Evolutionary conservation across 1,284 basidiomycete species (phyloP).

Genomic region (Apiotrichum akiyoshidainum): DNA sequence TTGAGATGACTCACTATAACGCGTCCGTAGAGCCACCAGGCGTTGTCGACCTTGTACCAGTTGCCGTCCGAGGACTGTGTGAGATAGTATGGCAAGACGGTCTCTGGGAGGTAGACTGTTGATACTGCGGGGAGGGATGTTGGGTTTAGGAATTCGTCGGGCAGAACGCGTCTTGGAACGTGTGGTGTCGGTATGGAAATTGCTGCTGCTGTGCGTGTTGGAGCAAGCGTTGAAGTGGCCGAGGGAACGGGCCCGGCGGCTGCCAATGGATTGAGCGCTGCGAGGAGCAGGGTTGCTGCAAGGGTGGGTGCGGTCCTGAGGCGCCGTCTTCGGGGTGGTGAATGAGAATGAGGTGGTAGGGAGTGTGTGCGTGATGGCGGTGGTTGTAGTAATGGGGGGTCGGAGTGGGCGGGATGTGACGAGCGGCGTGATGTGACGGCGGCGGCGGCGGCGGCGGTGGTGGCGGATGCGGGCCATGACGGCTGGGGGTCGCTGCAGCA

Average conservation of each 20-base stretch:
- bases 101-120: conserved; percentile 17
- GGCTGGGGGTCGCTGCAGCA: background rate
- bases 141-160: background rate
- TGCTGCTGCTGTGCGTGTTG: no score
- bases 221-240: background rate
- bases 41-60: conserved; percentile 30
- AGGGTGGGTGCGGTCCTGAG: background rate
- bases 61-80: conserved; percentile 29
- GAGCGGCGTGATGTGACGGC: background rate
- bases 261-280: conserved; percentile 4
- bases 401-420: background rate
- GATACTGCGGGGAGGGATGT: background rate
- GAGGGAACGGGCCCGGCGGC: conserved; percentile 4
- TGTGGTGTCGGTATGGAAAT: background rate
- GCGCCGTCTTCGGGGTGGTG: background rate
- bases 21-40: conserved; percentile 40
- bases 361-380: conserved; percentile 58
- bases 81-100: conserved; percentile 34
- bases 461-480: background rate
- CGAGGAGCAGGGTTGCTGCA: background rate
- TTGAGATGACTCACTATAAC: conserved; percentile 11
- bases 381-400: conserved; percentile 59
- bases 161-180: background rate
- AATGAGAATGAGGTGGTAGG: background rate
- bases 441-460: background rate